Evolutionary conservation across 208 protist species (phyloP).

Genomic region (Angomonas deanei): DNA sequence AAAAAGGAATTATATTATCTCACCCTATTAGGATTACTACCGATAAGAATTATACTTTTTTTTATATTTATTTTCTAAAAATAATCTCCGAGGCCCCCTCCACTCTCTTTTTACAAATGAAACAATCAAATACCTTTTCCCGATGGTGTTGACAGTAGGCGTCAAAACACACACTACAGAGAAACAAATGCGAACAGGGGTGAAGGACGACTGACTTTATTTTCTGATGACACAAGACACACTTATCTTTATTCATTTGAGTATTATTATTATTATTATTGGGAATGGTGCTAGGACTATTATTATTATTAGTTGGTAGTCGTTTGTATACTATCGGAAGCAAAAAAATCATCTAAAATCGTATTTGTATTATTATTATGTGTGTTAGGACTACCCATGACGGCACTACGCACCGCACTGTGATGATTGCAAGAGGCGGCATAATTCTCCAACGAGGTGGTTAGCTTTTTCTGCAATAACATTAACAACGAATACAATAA

Average conservation of each 20-base stretch:
- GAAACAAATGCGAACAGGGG: constrained; percentile 56
- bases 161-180: constrained; percentile 19
- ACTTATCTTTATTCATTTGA: constrained; percentile 13
- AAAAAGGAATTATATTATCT: constrained; percentile 8
- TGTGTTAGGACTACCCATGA: no score
- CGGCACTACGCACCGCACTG: no score
- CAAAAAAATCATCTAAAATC: not conserved
- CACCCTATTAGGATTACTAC: constrained; percentile 8
- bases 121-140: constrained; percentile 44
- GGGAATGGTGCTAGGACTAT: not conserved
- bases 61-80: not conserved
- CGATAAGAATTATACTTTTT: not conserved
- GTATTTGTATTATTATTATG: not conserved
- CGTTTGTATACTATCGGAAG: not conserved
- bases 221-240: constrained; percentile 40
- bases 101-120: constrained; percentile 31
- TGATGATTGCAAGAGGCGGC: not conserved
- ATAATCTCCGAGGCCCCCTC: not conserved
- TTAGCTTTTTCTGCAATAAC: not conserved
- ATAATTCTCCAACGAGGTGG: not conserved
- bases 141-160: constrained; percentile 26
- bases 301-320: not conserved
- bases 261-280: no score
- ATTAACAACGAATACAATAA: not conserved
- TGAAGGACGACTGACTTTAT: constrained; percentile 32